Conservation (phyloP, 192 early-diverging fungal species). For the Nowakowskiella sp. region DNA sequence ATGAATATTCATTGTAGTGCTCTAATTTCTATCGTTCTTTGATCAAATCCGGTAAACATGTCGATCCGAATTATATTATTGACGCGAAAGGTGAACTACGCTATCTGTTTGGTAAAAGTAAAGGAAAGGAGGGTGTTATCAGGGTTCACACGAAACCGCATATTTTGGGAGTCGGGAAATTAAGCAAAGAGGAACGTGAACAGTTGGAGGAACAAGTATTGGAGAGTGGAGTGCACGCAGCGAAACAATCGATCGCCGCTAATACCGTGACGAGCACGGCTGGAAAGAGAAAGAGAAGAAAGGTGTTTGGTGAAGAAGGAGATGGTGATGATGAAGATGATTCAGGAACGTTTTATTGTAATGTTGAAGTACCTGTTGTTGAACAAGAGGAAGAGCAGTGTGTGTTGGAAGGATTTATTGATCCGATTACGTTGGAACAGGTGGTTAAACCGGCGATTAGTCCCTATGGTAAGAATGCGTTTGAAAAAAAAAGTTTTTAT, state of each 20-base stretch:
- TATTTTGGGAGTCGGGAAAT: neutral
- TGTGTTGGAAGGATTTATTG: conserved; percentile 84
- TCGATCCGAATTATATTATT: conserved; percentile 86
- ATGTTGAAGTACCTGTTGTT: conserved; percentile 25
- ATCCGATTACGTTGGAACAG: conserved; percentile 88
- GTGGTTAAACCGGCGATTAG: conserved; percentile 90
- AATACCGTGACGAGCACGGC: conserved; percentile 25
- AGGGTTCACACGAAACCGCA: conserved; percentile 62
- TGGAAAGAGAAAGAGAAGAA: conserved; percentile 45
- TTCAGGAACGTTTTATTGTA: conserved; percentile 40
- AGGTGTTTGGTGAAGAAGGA: conserved; percentile 33
- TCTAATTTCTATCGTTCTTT: conserved; percentile 93
- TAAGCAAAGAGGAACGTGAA: conserved; percentile 30
- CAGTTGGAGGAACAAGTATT: conserved; percentile 7
- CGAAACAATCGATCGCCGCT: conserved; percentile 27
- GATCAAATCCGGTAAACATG: conserved; percentile 77
- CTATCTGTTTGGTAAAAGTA: conserved; percentile 82
- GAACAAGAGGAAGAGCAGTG: conserved; percentile 56
- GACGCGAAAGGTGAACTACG: conserved; percentile 87
- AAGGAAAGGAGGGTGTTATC: conserved; percentile 73
- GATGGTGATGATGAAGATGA: conserved; percentile 57
- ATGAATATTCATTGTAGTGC: conserved; percentile 45
- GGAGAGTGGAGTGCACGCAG: neutral
- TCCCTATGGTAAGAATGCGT: conserved; percentile 84
- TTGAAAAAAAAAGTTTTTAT: conserved; percentile 55